Evolutionary conservation across 2,329 filamentous ascomycete genomes (phyloP).

Genomic region (Pyrenochaeta sp.): DNA sequence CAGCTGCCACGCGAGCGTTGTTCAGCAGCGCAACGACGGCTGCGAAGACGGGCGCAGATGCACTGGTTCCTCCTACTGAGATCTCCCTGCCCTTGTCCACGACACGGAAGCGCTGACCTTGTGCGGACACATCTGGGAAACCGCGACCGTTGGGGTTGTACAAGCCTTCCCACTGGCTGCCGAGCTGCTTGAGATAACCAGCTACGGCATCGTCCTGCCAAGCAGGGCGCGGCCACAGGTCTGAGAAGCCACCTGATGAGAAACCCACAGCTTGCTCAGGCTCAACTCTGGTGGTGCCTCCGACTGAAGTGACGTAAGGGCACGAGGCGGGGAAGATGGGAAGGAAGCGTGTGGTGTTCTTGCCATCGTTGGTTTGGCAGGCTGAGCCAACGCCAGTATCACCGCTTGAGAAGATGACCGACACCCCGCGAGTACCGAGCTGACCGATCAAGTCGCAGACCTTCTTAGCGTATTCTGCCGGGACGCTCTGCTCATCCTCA

Average conservation of each 20-base stretch:
- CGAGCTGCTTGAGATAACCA: slow-evolving; percentile 52
- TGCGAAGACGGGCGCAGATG: slow-evolving; percentile 50
- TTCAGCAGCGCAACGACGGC: slow-evolving; percentile 50
- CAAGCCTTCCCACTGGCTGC: slow-evolving; percentile 49
- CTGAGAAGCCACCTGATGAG: slow-evolving; percentile 57
- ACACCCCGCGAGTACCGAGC: slow-evolving; percentile 51
- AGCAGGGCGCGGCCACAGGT: slow-evolving; percentile 52
- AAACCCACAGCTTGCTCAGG: slow-evolving; percentile 53
- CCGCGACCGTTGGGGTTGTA: slow-evolving; percentile 56
- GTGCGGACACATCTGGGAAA: slow-evolving; percentile 57
- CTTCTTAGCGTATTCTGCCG: slow-evolving; percentile 46
- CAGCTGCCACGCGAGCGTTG: slow-evolving; percentile 47
- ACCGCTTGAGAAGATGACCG: slow-evolving; percentile 51
- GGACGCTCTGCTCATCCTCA: slow-evolving; percentile 52
- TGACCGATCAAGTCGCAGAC: slow-evolving; percentile 52
- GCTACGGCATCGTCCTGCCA: slow-evolving; percentile 54
- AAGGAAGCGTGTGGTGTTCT: slow-evolving; percentile 53
- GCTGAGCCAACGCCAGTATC: slow-evolving; percentile 52
- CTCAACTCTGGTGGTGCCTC: slow-evolving; percentile 51
- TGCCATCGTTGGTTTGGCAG: slow-evolving; percentile 58
- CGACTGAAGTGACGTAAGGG: slow-evolving; percentile 58
- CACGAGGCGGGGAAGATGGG: slow-evolving; percentile 58
- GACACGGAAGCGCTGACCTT: slow-evolving; percentile 46
- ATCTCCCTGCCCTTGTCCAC: slow-evolving; percentile 44
- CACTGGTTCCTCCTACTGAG: slow-evolving; percentile 49